Evolutionary conservation across 2,329 filamentous ascomycete genomes (phyloP).

Genomic region (Zasmidium cellare): DNA sequence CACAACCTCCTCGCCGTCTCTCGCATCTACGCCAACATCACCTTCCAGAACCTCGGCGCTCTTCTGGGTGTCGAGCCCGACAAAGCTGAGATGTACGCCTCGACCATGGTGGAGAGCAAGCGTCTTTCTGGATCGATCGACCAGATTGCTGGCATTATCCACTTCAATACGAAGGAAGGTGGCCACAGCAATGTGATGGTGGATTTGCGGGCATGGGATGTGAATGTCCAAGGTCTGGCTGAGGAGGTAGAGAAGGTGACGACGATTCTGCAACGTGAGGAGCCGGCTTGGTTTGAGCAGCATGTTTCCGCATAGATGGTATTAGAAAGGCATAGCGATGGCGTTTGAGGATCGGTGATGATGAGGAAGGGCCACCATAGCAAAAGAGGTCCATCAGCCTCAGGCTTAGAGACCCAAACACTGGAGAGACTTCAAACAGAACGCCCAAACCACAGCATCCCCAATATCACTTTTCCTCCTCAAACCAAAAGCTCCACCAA

Average conservation of each 20-base stretch:
- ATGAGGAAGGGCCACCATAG: neutral
- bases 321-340: neutral
- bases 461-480: no score
- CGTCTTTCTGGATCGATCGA: constrained; percentile 86
- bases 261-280: constrained; percentile 75
- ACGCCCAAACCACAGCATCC: no score
- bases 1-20: constrained; percentile 91
- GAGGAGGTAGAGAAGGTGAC: constrained; percentile 89
- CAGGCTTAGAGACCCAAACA: neutral
- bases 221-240: constrained; percentile 79
- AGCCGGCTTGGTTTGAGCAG: constrained; percentile 60
- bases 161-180: constrained; percentile 77
- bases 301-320: constrained; percentile 34
- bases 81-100: constrained; percentile 87
- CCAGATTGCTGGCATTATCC: constrained; percentile 85
- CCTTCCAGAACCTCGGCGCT: constrained; percentile 67
- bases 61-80: constrained; percentile 74
- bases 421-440: neutral
- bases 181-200: constrained; percentile 46
- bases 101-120: constrained; percentile 93
- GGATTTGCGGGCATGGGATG: constrained; percentile 83
- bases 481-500: neutral
- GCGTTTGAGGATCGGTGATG: neutral
- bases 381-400: neutral
- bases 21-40: constrained; percentile 52